Evolutionary conservation across 2,329 filamentous ascomycete species (phyloP).

Genomic region (Trichocomaceae sp.): DNA sequence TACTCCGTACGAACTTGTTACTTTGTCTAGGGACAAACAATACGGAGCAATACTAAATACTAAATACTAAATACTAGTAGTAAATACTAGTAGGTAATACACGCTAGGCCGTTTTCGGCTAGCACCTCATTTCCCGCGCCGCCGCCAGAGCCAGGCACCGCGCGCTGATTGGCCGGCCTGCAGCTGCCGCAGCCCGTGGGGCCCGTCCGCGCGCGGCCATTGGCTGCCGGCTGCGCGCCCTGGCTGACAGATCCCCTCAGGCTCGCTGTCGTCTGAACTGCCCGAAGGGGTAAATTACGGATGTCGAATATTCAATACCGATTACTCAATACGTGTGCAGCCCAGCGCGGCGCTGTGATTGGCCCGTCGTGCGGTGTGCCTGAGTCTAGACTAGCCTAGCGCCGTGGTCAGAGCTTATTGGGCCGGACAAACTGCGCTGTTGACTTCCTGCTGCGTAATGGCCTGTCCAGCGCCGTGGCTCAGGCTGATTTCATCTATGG

Average conservation of each 20-base stretch:
- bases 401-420: background rate
- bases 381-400: background rate
- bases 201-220: background rate
- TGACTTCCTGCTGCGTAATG: background rate
- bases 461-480: no score
- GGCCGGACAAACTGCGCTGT: background rate
- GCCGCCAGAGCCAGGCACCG: conserved; percentile 8
- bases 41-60: no score
- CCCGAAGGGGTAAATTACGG: no score
- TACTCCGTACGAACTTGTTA: no score
- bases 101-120: no score
- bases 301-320: no score
- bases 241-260: no score
- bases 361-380: background rate
- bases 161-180: conserved; percentile 1
- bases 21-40: background rate
- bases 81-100: no score
- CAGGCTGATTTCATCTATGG: no score
- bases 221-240: background rate
- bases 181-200: background rate
- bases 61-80: no score
- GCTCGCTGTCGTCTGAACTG: no score
- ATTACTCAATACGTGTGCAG: background rate
- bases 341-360: background rate
- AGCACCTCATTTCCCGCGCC: background rate